A percentile compares a stretch with the other conserved stretches of the same genome.
Evolutionary conservation across 495 filamentous ascomycete genomes (phyloP).

Genomic region (Xylaria grammica): DNA sequence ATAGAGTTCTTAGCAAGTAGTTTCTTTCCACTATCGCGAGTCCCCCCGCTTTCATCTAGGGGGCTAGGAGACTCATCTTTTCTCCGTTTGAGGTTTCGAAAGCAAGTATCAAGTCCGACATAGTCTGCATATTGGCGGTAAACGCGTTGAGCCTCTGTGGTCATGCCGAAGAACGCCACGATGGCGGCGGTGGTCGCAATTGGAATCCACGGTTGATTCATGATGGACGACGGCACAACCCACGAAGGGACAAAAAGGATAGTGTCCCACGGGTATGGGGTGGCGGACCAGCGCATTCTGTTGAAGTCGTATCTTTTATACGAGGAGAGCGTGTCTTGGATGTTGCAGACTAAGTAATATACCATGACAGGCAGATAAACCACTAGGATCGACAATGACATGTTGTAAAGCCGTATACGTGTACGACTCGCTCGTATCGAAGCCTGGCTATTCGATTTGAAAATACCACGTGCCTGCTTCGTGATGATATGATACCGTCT

Average conservation of each 20-base stretch:
- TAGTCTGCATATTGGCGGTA: constrained; percentile 64
- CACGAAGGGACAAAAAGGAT: constrained; percentile 67
- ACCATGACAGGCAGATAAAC: constrained; percentile 67
- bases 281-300: constrained; percentile 38
- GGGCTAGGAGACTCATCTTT: constrained; percentile 16
- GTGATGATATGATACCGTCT: constrained; percentile 72
- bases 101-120: constrained; percentile 56
- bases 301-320: constrained; percentile 53
- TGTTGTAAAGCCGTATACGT: constrained; percentile 75
- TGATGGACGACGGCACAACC: constrained; percentile 45
- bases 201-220: constrained; percentile 72
- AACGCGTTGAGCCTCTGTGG: constrained; percentile 72
- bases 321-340: constrained; percentile 55
- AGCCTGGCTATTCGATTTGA: constrained; percentile 53
- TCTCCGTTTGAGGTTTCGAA: constrained; percentile 45
- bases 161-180: constrained; percentile 83
- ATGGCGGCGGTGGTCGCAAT: constrained; percentile 64
- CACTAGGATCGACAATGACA: constrained; percentile 71
- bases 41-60: background rate
- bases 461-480: constrained; percentile 60
- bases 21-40: background rate
- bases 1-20: background rate
- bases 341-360: constrained; percentile 64
- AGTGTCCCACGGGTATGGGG: constrained; percentile 56
- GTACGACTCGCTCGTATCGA: constrained; percentile 61